These are phyloP conservation scores for Boletus rubescentipes DNA, from an alignment of 768 basidiomycete genomes.

Conservation along the genomic window DNA sequence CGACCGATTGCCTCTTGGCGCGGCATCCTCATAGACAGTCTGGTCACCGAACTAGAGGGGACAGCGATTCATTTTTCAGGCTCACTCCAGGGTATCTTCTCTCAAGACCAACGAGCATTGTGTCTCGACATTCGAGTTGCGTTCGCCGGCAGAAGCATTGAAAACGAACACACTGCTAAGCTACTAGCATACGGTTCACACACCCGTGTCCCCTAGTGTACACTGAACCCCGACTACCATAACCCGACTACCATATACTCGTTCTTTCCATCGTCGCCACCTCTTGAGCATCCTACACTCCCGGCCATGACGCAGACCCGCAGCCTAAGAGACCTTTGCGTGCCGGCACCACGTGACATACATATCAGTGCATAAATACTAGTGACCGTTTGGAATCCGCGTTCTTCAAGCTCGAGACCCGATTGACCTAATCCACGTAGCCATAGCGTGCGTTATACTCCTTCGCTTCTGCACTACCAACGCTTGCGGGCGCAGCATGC, in stretches of 20 bases:
- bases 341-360: neutral
- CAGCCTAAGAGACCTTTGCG: neutral
- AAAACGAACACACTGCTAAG: too few relatives aligned
- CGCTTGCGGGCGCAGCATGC: conserved; percentile 22
- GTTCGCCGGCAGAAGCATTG: too few relatives aligned
- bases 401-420: conserved; percentile 4
- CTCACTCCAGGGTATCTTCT: too few relatives aligned
- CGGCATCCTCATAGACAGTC: too few relatives aligned
- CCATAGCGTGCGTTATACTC: conserved; percentile 16
- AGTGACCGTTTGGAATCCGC: neutral
- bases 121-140: too few relatives aligned
- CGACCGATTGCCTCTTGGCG: too few relatives aligned
- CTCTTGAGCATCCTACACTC: too few relatives aligned
- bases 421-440: conserved; percentile 22
- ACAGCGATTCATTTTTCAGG: too few relatives aligned
- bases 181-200: too few relatives aligned
- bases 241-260: neutral
- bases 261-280: too few relatives aligned
- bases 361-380: neutral
- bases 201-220: neutral
- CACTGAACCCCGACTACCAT: neutral
- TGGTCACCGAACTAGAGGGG: too few relatives aligned
- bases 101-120: too few relatives aligned
- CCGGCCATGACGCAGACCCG: neutral
- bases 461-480: conserved; percentile 19